Evolutionary conservation across 345 rosid genomes (phyloP), one percentile per base, ranked within the genome.

Genomic region (Cardamine occulta): DNA sequence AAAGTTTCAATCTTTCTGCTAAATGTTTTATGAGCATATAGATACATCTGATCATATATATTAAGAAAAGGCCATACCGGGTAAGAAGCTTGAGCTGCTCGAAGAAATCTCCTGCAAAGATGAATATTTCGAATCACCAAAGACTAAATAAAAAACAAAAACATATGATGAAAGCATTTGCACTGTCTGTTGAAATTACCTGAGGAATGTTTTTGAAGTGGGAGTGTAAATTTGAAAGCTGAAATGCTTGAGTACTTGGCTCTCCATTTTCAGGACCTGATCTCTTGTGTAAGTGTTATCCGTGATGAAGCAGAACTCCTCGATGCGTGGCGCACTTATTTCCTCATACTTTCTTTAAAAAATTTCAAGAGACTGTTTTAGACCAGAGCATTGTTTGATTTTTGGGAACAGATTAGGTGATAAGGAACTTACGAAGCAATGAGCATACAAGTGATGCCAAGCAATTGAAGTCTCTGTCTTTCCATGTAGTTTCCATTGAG

Each of bases 391-490:
- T 35, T 74, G 8, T 74, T 44, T 63, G 26, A 18, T 37, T 7
- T 51, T 21, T 47, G 4, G 23, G 23, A 17, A 47, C 52, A 47
- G 11, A 17, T 17, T 17, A 64, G 23, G 37, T 72, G 72, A 54
- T 34, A 2, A 57, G 74, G 45, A 72, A 66, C 98, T 91, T 87
- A 93, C 98, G 98, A 93, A 34, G 96, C 93, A 59, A 91, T 84
- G 56, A 93, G 89, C 96, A 91, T 88, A 91, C 96, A 93, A 75
- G 94, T 89, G 84, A 93, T 87, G 67, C 98, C 99, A 66, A 95
- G 93, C 74, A 95, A 81, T 82, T 95, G 99, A 81, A 92, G 93
- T 73, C 79, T 88, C 14, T 79, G 89, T 64, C 90, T 88, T 70
- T 89, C 93, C 18, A 90, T 82, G 74, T 80, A 85, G 82, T 84